Percentiles rank a stretch among this genome's conserved stretches.
Conservation (phyloP, 139 green algal genomes). For the Nannochloris sp. region DNA sequence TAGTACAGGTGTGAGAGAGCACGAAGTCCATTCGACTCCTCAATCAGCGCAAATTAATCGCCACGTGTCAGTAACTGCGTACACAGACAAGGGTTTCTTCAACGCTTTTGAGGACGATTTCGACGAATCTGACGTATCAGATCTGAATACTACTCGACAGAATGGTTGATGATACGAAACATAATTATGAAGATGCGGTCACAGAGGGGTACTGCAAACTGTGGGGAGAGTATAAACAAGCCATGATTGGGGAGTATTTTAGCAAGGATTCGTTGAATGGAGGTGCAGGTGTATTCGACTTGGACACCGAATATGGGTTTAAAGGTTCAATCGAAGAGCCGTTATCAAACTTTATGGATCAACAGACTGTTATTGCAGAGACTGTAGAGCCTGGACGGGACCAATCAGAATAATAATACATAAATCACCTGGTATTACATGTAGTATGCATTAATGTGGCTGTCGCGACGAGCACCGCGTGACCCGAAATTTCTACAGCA, state of each 20-base stretch:
- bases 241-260: neutral
- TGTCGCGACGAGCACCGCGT: neutral
- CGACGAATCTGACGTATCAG: neutral
- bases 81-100: constrained; percentile 2
- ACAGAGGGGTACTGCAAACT: neutral
- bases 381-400: neutral
- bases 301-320: neutral
- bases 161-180: neutral
- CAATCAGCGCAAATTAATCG: too few relatives aligned
- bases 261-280: neutral
- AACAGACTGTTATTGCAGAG: constrained; percentile 3
- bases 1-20: too few relatives aligned
- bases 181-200: neutral
- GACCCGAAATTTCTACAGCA: neutral
- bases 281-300: too few relatives aligned
- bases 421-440: too few relatives aligned
- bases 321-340: neutral
- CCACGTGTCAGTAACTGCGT: too few relatives aligned
- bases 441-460: neutral
- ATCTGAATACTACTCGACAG: neutral
- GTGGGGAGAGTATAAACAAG: neutral
- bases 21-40: too few relatives aligned
- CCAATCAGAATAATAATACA: neutral
- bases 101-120: neutral
- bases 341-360: neutral